Evolutionary conservation across 73 alveolate genomes (phyloP), one percentile per base, ranked within the genome.

Genomic region (Tetrahymena malaccensis): DNA sequence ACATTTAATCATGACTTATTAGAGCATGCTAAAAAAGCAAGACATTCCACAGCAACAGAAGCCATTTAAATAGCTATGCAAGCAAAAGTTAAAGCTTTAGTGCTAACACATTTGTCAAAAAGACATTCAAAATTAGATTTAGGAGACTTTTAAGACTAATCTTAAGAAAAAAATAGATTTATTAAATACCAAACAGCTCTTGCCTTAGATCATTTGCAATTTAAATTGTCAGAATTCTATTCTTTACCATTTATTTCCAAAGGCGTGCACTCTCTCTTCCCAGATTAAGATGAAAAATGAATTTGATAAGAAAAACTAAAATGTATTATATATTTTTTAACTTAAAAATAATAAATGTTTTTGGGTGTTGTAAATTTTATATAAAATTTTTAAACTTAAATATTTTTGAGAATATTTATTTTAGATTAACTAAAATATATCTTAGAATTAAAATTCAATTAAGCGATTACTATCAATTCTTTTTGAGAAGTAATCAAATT

Each of bases 41-140:
- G 98, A 98, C 99, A 99, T 96, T 96, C 99, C 2, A 99, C 99
- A 0, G 96, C 98, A 7, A 96, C 98, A 40, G 98, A 99, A 94
- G 99, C 99, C 37, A 98, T 99, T 19, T 96, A 98, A 33, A 85
- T 98, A 21, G 99, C 99, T n/a, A 85, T 94, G 93, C 84, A 97
- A 34, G 97, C 98, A 85, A 89, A 97, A 34, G 97, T 99, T 11
- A 97, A 98, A 97, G 97, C 98, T 85, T 97, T 98, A 3, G 97
- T 98, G 12, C 94, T 98, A 35, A 99, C 99, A 9, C 99, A 99
- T 96, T 99, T 98, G 96, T 98, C 99, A 10, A 98, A 99, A 22
- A 97, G 99, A 94, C 98, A 99, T 95, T 84, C 96, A n/a, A 96
- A 96, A 70, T 70, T 70, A 31, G 89, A 70, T 31, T 70, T 70